Evolutionary conservation across 129 eudicot genomes (phyloP).

Genomic region (Saussurea involucrata): DNA sequence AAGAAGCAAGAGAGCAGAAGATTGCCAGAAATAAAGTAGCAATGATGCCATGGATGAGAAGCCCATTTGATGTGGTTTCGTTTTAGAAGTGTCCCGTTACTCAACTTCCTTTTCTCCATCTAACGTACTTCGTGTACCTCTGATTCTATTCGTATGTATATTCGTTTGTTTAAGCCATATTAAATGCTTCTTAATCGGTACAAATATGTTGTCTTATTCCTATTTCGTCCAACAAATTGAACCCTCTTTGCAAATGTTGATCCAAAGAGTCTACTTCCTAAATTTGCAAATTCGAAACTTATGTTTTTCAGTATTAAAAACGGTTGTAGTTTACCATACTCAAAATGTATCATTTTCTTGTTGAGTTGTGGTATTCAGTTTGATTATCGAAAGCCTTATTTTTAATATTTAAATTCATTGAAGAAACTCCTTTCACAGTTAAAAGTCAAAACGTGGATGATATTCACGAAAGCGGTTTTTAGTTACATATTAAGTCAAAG

Average conservation of each 20-base stretch:
- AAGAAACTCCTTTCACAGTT: not conserved
- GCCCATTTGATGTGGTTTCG: slow-evolving; percentile 52
- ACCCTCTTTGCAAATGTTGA: not conserved
- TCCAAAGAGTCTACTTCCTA: not conserved
- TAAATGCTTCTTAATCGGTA: not conserved
- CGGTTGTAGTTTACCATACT: not conserved
- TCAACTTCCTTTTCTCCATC: slow-evolving; percentile 57
- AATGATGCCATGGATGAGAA: slow-evolving; percentile 82
- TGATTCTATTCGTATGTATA: not conserved
- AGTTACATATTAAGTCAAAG: too few species aligned
- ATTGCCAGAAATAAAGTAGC: slow-evolving; percentile 19
- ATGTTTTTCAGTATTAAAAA: not conserved
- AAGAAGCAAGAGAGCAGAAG: slow-evolving; percentile 11
- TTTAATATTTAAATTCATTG: not conserved
- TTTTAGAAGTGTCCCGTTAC: slow-evolving; percentile 33
- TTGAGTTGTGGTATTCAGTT: not conserved
- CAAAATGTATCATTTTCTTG: not conserved
- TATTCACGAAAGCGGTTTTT: too few species aligned
- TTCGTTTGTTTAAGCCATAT: not conserved
- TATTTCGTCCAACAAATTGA: not conserved
- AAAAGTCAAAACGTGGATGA: too few species aligned
- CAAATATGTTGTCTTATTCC: not conserved
- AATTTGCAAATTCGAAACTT: not conserved
- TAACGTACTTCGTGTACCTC: slow-evolving; percentile 39
- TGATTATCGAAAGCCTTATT: not conserved